phyloP scores from a whole-genome alignment of 2,329 filamentous ascomycete genomes.

The Stachybotrys elegans region DNA sequence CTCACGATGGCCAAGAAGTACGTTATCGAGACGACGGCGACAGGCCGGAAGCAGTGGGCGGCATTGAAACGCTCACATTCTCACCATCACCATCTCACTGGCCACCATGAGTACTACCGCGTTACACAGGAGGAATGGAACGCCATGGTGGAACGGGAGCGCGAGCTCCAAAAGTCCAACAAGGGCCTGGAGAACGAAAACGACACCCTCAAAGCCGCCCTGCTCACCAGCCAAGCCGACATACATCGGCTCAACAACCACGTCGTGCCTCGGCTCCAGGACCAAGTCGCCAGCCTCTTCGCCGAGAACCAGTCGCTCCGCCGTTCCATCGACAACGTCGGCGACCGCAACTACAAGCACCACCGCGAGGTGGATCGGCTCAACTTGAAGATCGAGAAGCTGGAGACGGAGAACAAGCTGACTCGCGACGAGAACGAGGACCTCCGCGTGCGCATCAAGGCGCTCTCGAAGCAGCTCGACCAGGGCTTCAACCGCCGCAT shows the following conservation, averaged over 20 bases:
- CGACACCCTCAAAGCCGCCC: conserved; percentile 27
- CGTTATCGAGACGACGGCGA: conserved; percentile 29
- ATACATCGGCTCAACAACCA: conserved; percentile 24
- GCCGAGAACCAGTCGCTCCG: conserved; percentile 35
- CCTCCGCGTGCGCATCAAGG: conserved; percentile 26
- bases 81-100: conserved; percentile 24
- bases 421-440: conserved; percentile 29
- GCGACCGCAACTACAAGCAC: conserved; percentile 23
- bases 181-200: conserved; percentile 25
- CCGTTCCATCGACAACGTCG: conserved; percentile 26
- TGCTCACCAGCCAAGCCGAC: conserved; percentile 29
- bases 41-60: conserved; percentile 30
- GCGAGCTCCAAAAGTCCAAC: conserved; percentile 28
- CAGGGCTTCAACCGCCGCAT: conserved; percentile 24
- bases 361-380: conserved; percentile 27
- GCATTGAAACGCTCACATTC: conserved; percentile 34
- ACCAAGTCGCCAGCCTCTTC: conserved; percentile 28
- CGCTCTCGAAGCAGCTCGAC: conserved; percentile 28
- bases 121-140: conserved; percentile 32
- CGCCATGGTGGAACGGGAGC: conserved; percentile 29
- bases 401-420: conserved; percentile 31
- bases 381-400: conserved; percentile 24
- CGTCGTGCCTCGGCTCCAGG: conserved; percentile 30
- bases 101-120: conserved; percentile 28
- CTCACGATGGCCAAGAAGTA: conserved; percentile 28